Conservation (phyloP, 1,284 basidiomycete genomes). For the Pterulicium gracile region DNA sequence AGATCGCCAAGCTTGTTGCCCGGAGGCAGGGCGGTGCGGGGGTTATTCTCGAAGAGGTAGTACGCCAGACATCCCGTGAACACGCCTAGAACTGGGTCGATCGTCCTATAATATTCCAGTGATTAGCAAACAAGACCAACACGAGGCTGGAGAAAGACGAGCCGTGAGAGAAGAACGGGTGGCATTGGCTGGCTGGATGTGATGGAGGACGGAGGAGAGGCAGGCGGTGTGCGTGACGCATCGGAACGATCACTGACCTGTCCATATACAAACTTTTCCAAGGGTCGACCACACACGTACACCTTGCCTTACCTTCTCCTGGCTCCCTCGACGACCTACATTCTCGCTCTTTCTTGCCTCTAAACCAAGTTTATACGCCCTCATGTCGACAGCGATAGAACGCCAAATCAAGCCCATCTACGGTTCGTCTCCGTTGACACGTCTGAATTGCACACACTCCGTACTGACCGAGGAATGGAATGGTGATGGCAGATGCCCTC, state of each 20-base stretch:
- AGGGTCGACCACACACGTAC: background rate
- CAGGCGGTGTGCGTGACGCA: background rate
- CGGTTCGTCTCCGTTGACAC: constrained; percentile 31
- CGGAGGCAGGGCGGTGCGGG: constrained; percentile 60
- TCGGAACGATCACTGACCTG: constrained; percentile 1
- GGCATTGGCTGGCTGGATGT: constrained; percentile 15
- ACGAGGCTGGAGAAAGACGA: constrained; percentile 2
- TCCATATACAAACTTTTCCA: background rate
- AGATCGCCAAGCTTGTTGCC: constrained; percentile 57
- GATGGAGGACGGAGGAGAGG: constrained; percentile 3
- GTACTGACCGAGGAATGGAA: too few relatives aligned
- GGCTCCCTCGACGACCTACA: constrained; percentile 7
- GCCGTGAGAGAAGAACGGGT: constrained; percentile 40
- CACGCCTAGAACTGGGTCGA: constrained; percentile 70
- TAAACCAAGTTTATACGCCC: constrained; percentile 7
- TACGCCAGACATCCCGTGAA: constrained; percentile 80
- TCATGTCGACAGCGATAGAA: constrained; percentile 46
- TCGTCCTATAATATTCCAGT: constrained; percentile 23
- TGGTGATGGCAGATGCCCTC: constrained; percentile 52
- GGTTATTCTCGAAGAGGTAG: constrained; percentile 77
- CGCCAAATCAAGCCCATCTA: constrained; percentile 75
- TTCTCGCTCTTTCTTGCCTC: constrained; percentile 10
- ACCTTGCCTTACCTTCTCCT: constrained; percentile 5
- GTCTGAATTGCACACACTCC: background rate
- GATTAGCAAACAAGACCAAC: background rate